Conservation (phyloP, 2,329 filamentous ascomycete species). For the Arthrinium phaeospermum region DNA sequence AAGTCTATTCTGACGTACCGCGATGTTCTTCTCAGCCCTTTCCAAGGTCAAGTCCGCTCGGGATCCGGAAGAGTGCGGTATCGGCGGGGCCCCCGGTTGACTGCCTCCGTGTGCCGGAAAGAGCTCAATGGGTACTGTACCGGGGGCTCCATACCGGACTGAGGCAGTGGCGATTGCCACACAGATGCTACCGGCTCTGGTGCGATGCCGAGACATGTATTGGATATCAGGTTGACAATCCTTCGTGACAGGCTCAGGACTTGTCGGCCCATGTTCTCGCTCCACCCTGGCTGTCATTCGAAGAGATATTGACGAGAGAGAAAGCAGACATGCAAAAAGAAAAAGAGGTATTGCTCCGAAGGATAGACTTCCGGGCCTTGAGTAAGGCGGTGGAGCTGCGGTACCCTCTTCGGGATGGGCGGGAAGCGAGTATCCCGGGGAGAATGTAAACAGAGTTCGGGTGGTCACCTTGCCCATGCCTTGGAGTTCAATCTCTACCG, state of each 20-base stretch:
- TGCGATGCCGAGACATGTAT: no score
- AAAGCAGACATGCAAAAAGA: no score
- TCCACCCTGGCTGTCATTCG: no score
- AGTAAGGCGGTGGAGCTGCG: not conserved
- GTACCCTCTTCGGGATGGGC: not conserved
- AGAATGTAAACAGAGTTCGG: not conserved
- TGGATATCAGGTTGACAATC: no score
- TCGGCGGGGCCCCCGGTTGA: not conserved
- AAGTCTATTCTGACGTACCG: not conserved
- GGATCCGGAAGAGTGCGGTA: no score
- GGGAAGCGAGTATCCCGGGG: not conserved
- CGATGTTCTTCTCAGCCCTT: not conserved
- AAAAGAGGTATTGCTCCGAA: not conserved
- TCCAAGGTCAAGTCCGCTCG: no score
- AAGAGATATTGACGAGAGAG: no score
- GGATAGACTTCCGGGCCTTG: not conserved
- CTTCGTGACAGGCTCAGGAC: no score
- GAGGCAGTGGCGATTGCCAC: not conserved
- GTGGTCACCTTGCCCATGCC: not conserved
- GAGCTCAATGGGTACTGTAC: no score
- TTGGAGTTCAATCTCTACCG: not conserved
- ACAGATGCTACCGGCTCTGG: not conserved
- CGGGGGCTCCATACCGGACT: no score
- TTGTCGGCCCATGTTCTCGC: no score
- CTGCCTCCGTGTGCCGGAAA: not conserved